Evolutionary conservation across 495 filamentous ascomycete genomes (phyloP).

Genomic region (Staphylotrichum longicolle): DNA sequence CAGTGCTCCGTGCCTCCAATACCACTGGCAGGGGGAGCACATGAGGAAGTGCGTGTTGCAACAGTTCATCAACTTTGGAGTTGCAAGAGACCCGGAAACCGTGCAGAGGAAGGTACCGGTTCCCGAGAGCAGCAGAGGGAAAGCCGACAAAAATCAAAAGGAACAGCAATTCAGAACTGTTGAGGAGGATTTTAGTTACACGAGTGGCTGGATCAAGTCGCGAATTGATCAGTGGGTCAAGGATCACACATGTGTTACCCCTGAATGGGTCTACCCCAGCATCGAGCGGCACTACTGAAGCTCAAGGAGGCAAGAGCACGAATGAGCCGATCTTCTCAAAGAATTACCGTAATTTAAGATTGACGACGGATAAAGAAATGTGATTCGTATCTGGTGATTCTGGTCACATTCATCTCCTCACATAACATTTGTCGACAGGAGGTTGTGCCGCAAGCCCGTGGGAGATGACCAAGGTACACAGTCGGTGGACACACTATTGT

Average conservation of each 20-base stretch:
- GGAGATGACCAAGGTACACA: no score
- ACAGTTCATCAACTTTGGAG: slow-evolving; percentile 15
- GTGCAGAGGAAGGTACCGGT: slow-evolving; percentile 1
- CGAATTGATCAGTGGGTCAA: slow-evolving; percentile 17
- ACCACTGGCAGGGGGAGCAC: slow-evolving; percentile 18
- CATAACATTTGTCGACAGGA: no score
- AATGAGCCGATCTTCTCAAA: background rate
- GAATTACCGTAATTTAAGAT: no score
- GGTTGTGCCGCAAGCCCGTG: no score
- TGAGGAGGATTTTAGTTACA: slow-evolving; percentile 10
- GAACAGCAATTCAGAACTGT: slow-evolving; percentile 6
- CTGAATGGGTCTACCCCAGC: slow-evolving; percentile 22
- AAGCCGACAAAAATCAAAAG: background rate
- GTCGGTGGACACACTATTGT: no score
- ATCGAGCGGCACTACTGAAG: slow-evolving; percentile 11
- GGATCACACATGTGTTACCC: slow-evolving; percentile 1
- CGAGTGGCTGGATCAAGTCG: slow-evolving; percentile 19
- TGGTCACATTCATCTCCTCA: no score
- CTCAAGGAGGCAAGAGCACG: no score
- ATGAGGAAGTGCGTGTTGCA: slow-evolving; percentile 18
- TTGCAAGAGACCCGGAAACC: background rate
- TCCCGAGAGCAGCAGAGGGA: background rate
- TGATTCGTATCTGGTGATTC: no score
- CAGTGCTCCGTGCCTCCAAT: slow-evolving; percentile 17
- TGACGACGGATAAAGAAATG: no score